Percentiles rank a stretch among this genome's conserved stretches.
Evolutionary conservation across 2,329 filamentous ascomycete genomes (phyloP).

Genomic region (Fusarium veterinarium): DNA sequence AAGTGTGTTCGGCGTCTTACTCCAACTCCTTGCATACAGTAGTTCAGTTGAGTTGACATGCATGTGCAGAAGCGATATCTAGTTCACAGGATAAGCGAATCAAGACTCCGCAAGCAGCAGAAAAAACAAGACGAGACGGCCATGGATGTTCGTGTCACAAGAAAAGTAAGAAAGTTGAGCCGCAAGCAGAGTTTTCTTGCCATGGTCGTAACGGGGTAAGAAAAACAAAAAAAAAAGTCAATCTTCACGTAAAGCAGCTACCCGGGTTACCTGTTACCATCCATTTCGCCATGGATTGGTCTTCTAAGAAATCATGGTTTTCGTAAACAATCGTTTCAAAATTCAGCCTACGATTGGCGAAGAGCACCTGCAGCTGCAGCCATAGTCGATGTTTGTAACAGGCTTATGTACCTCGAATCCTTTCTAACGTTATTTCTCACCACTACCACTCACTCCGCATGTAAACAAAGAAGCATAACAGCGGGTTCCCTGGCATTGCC

Average conservation of each 20-base stretch:
- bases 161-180: constrained; percentile 7
- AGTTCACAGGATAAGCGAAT: constrained; percentile 33
- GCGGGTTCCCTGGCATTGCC: constrained; percentile 20
- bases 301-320: constrained; percentile 3
- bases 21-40: constrained; percentile 35
- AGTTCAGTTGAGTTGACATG: constrained; percentile 33
- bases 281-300: not conserved
- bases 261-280: constrained; percentile 36
- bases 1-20: constrained; percentile 28
- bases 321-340: constrained; percentile 34
- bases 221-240: constrained; percentile 2
- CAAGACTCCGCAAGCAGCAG: constrained; percentile 14
- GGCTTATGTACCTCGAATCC: constrained; percentile 21
- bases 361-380: not conserved
- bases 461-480: constrained; percentile 38
- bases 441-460: constrained; percentile 11
- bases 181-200: constrained; percentile 35
- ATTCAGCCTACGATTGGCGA: constrained; percentile 22
- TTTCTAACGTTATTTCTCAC: constrained; percentile 10
- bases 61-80: constrained; percentile 38
- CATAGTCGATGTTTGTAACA: constrained; percentile 11
- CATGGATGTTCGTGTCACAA: constrained; percentile 14
- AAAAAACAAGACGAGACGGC: constrained; percentile 16
- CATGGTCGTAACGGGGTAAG: not conserved
- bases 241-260: constrained; percentile 16